These are phyloP conservation scores for Saitozyma podzolica DNA, from an alignment of 768 basidiomycete species.

Conservation along the genomic window DNA sequence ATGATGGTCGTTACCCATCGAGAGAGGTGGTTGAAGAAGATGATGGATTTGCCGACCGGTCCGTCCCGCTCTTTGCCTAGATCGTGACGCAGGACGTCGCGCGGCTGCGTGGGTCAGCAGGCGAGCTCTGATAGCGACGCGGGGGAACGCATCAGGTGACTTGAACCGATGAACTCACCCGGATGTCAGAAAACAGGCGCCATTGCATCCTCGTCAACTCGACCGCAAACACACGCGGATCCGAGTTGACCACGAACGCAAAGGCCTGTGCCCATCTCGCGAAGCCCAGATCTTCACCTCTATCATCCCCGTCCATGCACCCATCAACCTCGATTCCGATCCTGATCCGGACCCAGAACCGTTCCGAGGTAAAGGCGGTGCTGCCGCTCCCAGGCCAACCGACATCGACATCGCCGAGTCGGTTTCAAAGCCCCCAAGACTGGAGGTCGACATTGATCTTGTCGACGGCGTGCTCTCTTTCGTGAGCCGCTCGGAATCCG, in stretches of 20 bases:
- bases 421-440: not conserved
- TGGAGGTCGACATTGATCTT: not conserved
- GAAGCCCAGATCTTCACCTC: constrained; percentile 7
- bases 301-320: not conserved
- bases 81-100: constrained; percentile 82
- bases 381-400: not conserved
- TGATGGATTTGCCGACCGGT: constrained; percentile 71
- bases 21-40: constrained; percentile 77
- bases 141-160: not conserved
- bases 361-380: not conserved
- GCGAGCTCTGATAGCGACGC: not conserved
- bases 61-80: constrained; percentile 65
- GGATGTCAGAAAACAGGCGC: constrained; percentile 69
- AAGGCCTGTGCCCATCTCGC: constrained; percentile 11
- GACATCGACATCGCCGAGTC: not conserved
- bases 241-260: constrained; percentile 14
- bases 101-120: constrained; percentile 60
- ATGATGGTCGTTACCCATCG: constrained; percentile 90
- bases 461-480: not conserved
- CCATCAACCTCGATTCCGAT: not conserved
- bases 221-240: constrained; percentile 65
- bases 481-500: not conserved
- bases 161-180: constrained; percentile 58
- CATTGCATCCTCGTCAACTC: constrained; percentile 79
- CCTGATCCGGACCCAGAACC: not conserved